A percentile compares a stretch with the other conserved stretches of the same genome.
Evolutionary conservation across 345 rosid species (phyloP).

Genomic region (Brassica rapa): DNA sequence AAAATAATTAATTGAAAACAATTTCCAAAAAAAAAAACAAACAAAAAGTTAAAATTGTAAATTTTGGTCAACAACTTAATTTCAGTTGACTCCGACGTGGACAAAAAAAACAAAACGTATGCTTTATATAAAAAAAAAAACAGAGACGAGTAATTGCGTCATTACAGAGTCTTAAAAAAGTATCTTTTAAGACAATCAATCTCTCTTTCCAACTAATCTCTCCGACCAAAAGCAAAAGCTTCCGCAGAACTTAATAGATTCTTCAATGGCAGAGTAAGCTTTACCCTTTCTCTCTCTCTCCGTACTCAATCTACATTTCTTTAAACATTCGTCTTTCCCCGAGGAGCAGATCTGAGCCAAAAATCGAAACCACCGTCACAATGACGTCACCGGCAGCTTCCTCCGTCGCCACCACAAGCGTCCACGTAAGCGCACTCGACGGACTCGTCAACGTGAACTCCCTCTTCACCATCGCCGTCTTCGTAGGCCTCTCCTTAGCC

Average conservation of each 20-base stretch:
- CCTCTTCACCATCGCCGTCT: slow-evolving; percentile 93
- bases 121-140: background rate
- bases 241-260: slow-evolving; percentile 12
- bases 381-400: slow-evolving; percentile 40
- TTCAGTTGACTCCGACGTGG: slow-evolving; percentile 12
- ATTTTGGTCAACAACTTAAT: background rate
- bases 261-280: slow-evolving; percentile 52
- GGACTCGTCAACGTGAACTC: slow-evolving; percentile 97
- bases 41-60: background rate
- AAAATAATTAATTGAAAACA: background rate
- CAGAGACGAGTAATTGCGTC: background rate
- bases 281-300: slow-evolving; percentile 18
- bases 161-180: background rate
- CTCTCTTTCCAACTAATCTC: slow-evolving; percentile 16
- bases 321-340: background rate
- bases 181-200: slow-evolving; percentile 29
- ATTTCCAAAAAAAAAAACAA: background rate
- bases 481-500: slow-evolving; percentile 86
- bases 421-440: slow-evolving; percentile 92
- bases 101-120: background rate
- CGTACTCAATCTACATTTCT: background rate
- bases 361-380: slow-evolving; percentile 41
- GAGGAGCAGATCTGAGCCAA: slow-evolving; percentile 63
- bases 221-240: slow-evolving; percentile 37
- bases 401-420: slow-evolving; percentile 59